These are phyloP conservation scores for Tephrocybe sp. DNA, from an alignment of 768 basidiomycete genomes.

Conservation along the genomic window DNA sequence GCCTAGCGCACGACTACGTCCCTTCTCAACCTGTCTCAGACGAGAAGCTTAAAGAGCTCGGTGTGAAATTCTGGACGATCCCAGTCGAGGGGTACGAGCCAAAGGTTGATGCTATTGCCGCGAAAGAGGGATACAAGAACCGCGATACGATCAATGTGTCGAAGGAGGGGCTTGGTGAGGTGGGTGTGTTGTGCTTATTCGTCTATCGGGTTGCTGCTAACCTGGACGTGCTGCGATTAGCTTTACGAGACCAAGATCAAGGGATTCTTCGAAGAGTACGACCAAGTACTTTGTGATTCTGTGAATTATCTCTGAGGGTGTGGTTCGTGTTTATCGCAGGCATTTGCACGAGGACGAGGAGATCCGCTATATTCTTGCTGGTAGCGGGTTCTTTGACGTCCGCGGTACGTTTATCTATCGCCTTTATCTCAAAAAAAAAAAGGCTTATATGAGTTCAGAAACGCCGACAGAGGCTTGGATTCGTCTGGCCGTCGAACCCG, in stretches of 20 bases:
- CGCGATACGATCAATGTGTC: constrained; percentile 79
- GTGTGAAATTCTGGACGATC: constrained; percentile 68
- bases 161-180: constrained; percentile 76
- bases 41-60: constrained; percentile 52
- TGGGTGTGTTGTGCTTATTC: constrained; percentile 23
- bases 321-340: constrained; percentile 34
- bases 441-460: constrained; percentile 40
- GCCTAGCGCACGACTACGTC: constrained; percentile 73
- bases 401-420: constrained; percentile 54
- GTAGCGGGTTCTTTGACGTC: constrained; percentile 93
- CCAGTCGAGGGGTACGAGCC: constrained; percentile 60
- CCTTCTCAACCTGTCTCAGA: constrained; percentile 52
- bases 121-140: constrained; percentile 78
- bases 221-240: constrained; percentile 20
- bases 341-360: constrained; percentile 98
- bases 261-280: constrained; percentile 81
- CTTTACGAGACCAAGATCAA: constrained; percentile 81
- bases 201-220: background rate
- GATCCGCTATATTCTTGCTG: constrained; percentile 83
- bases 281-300: constrained; percentile 2
- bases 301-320: background rate
- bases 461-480: constrained; percentile 75
- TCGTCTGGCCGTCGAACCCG: constrained; percentile 69
- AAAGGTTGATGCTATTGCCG: constrained; percentile 62
- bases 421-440: background rate